Conservation (phyloP, 2,329 filamentous ascomycete genomes). For the Geoglossum cookeanum region DNA sequence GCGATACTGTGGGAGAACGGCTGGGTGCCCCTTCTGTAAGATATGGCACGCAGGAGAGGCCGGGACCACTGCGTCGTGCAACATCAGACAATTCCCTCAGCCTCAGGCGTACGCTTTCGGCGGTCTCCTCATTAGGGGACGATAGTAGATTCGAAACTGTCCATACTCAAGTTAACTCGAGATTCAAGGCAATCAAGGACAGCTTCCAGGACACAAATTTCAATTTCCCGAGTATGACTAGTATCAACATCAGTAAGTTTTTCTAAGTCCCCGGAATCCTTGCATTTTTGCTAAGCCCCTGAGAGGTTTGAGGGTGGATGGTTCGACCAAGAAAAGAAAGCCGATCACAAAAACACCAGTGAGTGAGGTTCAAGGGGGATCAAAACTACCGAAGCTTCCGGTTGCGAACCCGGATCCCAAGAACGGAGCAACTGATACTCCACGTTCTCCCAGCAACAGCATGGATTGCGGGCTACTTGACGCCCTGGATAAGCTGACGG, state of each 20-base stretch:
- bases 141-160: constrained; percentile 65
- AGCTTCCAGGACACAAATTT: constrained; percentile 71
- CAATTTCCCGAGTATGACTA: constrained; percentile 44
- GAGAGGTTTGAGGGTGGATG: background rate
- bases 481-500: constrained; percentile 32
- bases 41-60: constrained; percentile 6
- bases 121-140: constrained; percentile 68
- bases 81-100: constrained; percentile 61
- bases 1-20: background rate
- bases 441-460: background rate
- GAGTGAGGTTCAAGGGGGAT: background rate
- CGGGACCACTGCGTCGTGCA: constrained; percentile 33
- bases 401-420: background rate
- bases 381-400: background rate
- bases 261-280: background rate
- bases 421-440: background rate
- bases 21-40: background rate
- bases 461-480: background rate
- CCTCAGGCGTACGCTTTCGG: constrained; percentile 54
- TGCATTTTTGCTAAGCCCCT: background rate
- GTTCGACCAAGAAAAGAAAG: background rate
- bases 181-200: constrained; percentile 78
- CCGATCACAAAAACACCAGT: background rate
- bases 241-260: constrained; percentile 8
- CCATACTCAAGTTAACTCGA: constrained; percentile 68